Evolutionary conservation across 352 stramenopile genomes (phyloP).

Genomic region (Globisporangium carolinianum): DNA sequence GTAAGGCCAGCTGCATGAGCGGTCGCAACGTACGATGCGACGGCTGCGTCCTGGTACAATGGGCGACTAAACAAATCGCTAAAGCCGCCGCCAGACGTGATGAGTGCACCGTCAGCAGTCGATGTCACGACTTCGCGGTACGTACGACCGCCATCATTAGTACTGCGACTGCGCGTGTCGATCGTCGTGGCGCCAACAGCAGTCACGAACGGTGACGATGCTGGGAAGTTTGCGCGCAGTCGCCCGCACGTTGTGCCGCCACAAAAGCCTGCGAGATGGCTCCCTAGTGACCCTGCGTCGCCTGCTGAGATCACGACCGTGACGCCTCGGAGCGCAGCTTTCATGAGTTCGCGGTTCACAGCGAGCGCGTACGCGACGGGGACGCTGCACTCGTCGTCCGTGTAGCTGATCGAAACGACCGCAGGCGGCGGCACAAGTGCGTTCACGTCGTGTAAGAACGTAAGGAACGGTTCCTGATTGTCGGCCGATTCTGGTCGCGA

Average conservation of each 20-base stretch:
- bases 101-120: conserved; percentile 34
- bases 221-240: conserved; percentile 63
- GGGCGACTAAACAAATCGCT: conserved; percentile 46
- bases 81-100: conserved; percentile 73
- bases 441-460: conserved; percentile 67
- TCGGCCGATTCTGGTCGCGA: conserved; percentile 38
- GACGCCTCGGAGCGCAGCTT: conserved; percentile 55
- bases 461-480: conserved; percentile 78
- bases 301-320: conserved; percentile 63
- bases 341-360: conserved; percentile 72
- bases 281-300: conserved; percentile 52
- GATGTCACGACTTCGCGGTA: conserved; percentile 50
- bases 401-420: conserved; percentile 80
- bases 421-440: conserved; percentile 46
- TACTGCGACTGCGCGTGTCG: conserved; percentile 1
- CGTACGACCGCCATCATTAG: conserved; percentile 11
- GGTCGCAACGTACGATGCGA: conserved; percentile 22
- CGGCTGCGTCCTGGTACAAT: conserved; percentile 35
- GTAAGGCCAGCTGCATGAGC: conserved; percentile 6
- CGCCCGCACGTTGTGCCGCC: conserved; percentile 27
- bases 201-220: conserved; percentile 69
- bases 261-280: conserved; percentile 47
- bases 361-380: conserved; percentile 41
- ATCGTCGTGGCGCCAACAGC: conserved; percentile 58
- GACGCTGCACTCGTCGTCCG: conserved; percentile 72